A percentile compares a stretch with the other conserved stretches of the same genome.
Conservation (phyloP, 495 filamentous ascomycete genomes). For the Daldinia caldariorum region DNA sequence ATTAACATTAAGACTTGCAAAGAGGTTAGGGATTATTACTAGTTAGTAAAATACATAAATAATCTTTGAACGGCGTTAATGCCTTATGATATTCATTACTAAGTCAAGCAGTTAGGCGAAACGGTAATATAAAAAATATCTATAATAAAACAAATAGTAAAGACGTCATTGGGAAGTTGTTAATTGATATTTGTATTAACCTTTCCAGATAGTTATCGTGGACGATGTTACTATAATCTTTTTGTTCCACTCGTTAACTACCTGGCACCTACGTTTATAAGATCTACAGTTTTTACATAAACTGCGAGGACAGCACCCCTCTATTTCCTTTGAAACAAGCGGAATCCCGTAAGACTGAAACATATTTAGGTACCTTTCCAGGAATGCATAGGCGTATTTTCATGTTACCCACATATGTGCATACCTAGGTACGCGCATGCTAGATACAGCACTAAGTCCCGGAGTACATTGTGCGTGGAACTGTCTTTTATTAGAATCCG, state of each 20-base stretch:
- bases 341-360: conserved; percentile 29
- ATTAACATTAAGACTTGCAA: too few species aligned
- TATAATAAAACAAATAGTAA: background rate
- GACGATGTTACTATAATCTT: too few species aligned
- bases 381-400: conserved; percentile 12
- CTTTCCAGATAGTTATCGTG: too few species aligned
- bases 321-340: conserved; percentile 30
- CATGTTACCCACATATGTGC: conserved; percentile 7
- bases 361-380: conserved; percentile 15
- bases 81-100: too few species aligned
- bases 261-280: too few species aligned
- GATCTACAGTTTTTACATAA: background rate
- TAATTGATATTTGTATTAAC: background rate
- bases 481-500: background rate
- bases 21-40: too few species aligned
- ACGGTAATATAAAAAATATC: background rate
- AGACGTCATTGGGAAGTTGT: background rate
- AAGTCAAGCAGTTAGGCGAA: too few species aligned
- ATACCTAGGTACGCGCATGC: conserved; percentile 6
- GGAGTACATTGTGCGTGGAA: background rate
- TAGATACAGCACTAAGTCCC: conserved; percentile 7
- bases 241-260: too few species aligned
- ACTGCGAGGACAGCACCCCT: conserved; percentile 1
- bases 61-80: background rate
- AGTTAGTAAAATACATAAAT: background rate